Conservation (phyloP, 441 rosid species). For the Eutrema salsugineum region DNA sequence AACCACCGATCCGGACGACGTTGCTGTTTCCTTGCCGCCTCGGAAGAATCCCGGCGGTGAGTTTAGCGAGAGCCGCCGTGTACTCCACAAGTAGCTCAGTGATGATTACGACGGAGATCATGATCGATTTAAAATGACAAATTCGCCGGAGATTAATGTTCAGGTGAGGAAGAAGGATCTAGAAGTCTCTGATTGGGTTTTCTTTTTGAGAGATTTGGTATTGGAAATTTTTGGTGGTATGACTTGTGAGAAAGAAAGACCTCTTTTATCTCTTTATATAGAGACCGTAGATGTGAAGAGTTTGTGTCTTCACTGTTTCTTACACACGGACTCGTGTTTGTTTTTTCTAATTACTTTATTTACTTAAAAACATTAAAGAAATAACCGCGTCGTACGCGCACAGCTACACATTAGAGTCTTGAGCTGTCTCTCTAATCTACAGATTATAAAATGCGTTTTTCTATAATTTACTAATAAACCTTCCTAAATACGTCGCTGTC, state of each 20-base stretch:
- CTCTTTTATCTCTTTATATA: conserved; percentile 2
- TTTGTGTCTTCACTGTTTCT: background rate
- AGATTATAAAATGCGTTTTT: background rate
- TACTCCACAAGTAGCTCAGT: conserved; percentile 49
- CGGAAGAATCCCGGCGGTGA: conserved; percentile 33
- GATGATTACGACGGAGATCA: conserved; percentile 46
- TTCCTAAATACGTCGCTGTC: background rate
- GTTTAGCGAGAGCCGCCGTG: conserved; percentile 41
- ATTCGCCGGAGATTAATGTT: background rate
- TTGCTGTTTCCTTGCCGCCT: conserved; percentile 20
- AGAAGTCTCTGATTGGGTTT: background rate
- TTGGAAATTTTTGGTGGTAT: background rate
- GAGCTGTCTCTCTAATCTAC: conserved; percentile 5
- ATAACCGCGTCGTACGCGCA: conserved; percentile 18
- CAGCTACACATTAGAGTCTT: background rate
- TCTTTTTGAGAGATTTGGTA: background rate
- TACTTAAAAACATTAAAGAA: background rate
- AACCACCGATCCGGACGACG: conserved; percentile 15
- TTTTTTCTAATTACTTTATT: background rate
- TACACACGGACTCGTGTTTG: background rate
- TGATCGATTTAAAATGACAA: background rate
- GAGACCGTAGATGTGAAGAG: background rate
- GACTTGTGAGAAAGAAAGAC: background rate
- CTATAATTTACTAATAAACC: background rate
- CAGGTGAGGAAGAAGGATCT: background rate